These are phyloP conservation scores for Beauveria medogensis DNA, from an alignment of 2,329 filamentous ascomycete genomes.

Conservation along the genomic window DNA sequence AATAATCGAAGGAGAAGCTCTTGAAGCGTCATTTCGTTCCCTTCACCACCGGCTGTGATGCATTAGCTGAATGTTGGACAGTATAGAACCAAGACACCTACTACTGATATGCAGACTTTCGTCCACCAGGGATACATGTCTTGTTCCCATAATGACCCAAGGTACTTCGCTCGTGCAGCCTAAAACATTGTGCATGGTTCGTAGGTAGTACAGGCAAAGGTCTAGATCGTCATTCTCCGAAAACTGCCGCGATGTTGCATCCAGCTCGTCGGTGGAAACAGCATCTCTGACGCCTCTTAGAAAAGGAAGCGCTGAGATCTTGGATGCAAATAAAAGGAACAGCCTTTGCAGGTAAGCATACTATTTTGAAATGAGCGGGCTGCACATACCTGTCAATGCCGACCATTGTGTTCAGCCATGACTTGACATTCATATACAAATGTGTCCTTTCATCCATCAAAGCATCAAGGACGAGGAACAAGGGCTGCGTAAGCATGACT, in stretches of 20 bases:
- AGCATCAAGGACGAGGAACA: constrained; percentile 75
- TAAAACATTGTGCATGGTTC: constrained; percentile 65
- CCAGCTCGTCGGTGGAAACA: constrained; percentile 14
- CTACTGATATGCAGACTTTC: constrained; percentile 33
- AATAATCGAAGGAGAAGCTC: constrained; percentile 61
- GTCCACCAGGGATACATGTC: constrained; percentile 28
- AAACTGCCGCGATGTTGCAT: constrained; percentile 21
- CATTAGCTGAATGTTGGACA: constrained; percentile 16
- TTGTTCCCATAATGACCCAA: constrained; percentile 63
- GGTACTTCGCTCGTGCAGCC: constrained; percentile 57
- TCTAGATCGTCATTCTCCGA: constrained; percentile 60
- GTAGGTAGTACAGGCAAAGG: constrained; percentile 70
- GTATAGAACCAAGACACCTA: constrained; percentile 30
- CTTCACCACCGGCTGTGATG: constrained; percentile 37
- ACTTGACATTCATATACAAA: constrained; percentile 66
- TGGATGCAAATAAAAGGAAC: constrained; percentile 52
- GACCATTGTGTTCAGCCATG: constrained; percentile 66
- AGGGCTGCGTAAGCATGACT: constrained; percentile 68
- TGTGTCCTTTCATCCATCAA: constrained; percentile 66
- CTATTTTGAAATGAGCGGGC: background rate
- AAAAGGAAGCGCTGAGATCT: constrained; percentile 48
- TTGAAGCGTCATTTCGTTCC: constrained; percentile 53
- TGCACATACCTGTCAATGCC: constrained; percentile 52
- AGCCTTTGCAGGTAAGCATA: constrained; percentile 34
- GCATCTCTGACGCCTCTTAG: constrained; percentile 23